phyloP scores from a whole-genome alignment of 129 eudicot genomes.

The Kitagawia praeruptora region DNA sequence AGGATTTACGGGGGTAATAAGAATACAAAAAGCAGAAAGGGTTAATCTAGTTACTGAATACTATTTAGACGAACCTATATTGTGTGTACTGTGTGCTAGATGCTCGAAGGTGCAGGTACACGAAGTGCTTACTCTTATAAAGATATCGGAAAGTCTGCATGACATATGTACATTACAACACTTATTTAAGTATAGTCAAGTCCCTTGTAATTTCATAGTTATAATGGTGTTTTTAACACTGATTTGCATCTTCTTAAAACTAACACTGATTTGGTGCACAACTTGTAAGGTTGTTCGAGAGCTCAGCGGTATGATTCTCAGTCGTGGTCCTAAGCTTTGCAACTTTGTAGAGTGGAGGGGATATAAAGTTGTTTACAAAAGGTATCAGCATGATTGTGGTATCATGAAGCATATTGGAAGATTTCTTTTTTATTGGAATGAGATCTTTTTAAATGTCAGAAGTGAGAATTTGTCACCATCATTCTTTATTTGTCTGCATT shows the following conservation, averaged over 20 bases:
- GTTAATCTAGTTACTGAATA: not conserved
- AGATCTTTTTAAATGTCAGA: not conserved
- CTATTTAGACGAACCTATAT: not conserved
- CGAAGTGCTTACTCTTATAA: not conserved
- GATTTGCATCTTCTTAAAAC: not conserved
- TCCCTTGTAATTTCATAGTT: not conserved
- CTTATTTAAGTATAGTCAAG: not conserved
- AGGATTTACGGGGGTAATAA: not conserved
- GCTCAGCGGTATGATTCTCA: constrained; percentile 79
- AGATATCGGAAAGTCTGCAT: not conserved
- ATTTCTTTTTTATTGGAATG: not conserved
- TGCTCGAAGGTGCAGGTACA: not conserved
- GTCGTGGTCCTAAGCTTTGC: constrained; percentile 87
- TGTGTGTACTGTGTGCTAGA: not conserved
- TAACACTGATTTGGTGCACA: not conserved
- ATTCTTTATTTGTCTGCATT: not conserved
- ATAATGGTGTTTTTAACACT: not conserved
- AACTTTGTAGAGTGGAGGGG: constrained; percentile 98
- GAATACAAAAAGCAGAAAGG: not conserved
- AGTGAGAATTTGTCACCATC: not conserved
- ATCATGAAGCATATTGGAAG: not conserved
- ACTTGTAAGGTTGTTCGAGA: constrained; percentile 70
- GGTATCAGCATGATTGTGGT: constrained; percentile 29
- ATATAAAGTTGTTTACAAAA: constrained; percentile 80
- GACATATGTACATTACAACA: not conserved